Base-by-base conservation (phyloP, 1,139 yeast genomes). In the Saccharomyces hybrid region DNA sequence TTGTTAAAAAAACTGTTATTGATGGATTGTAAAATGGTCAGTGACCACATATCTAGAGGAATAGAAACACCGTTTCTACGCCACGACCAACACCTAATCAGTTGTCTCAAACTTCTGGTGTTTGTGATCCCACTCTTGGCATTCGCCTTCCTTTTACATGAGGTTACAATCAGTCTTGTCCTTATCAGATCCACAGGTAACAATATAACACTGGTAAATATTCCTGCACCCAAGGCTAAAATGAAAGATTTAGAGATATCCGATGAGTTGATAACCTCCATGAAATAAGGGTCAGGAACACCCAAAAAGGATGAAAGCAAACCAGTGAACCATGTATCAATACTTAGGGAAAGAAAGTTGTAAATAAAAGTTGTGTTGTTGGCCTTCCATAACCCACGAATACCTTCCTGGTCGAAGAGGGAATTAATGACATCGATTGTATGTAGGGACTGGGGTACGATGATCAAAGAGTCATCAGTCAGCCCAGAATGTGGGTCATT, bases 281-380 rank as follows among this genome's bases (percentile, higher is more conserved):
- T 83, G 68, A 88, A 86, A 60, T 85, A 83, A 0, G 97, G 96
- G 67, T 90, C 97, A 0, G 96, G 96, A n/a, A 89, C 81, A 14
- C 88, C 87, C 55, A 88, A 73, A 53, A 88, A 75, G 2, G 96
- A 93, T 5, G 96, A 84, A 14, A 89, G 70, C 62, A 91, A 82
- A 5, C 96, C 96, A 0, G 95, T 85, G 48, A 89, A 77, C 97
- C 98, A 91, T 0, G 96, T 90, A 65, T 88, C 95, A 52, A 90
- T 75, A 0, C 96, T 87, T 55, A 84, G 82, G 1, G 86, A 81
- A 48, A 90, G 75, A 0, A 96, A 86, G 56, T 81, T 86, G 66
- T 86, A 79, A 34, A 93, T 76, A 66, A 90, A 91, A 1, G 96
- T 78, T 1, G 96, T 88, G 68, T 93, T 90, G 48, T 88, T 78